Conservation (phyloP, 78 protist species). For the Tieghemostelium lacteum region DNA sequence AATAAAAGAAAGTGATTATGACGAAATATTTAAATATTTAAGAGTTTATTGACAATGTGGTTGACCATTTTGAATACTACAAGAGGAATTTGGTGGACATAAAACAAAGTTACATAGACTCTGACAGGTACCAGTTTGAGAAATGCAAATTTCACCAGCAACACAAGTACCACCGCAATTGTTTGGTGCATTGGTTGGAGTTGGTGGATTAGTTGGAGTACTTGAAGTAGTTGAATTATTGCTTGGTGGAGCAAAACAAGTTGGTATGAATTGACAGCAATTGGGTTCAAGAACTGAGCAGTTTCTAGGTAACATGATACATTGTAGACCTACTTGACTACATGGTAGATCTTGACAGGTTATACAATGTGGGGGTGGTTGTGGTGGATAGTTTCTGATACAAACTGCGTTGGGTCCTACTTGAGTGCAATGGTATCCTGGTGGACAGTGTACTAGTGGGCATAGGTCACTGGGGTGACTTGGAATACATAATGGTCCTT, state of each 20-base stretch:
- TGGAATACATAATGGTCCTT: background rate
- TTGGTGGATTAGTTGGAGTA: background rate
- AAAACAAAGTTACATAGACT: background rate
- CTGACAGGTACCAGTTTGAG: background rate
- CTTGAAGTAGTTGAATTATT: background rate
- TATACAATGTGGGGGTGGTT: slow-evolving; percentile 4
- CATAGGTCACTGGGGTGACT: background rate
- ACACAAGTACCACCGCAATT: background rate
- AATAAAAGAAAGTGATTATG: no score
- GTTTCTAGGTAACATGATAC: background rate
- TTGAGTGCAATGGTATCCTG: background rate
- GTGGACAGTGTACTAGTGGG: slow-evolving; percentile 6
- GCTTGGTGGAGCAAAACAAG: background rate
- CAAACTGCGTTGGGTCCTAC: background rate
- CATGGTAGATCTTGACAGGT: slow-evolving; percentile 1
- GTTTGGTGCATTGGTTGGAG: background rate
- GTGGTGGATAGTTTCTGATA: background rate
- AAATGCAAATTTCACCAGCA: background rate
- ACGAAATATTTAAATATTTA: no score
- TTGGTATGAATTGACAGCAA: slow-evolving; percentile 7
- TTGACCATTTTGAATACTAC: background rate
- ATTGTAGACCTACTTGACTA: background rate
- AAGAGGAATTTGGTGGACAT: background rate
- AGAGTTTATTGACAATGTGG: background rate
- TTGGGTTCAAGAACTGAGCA: background rate